Base-by-base conservation (phyloP, 2,329 filamentous ascomycete species). In the Akanthomyces uredinophilus region DNA sequence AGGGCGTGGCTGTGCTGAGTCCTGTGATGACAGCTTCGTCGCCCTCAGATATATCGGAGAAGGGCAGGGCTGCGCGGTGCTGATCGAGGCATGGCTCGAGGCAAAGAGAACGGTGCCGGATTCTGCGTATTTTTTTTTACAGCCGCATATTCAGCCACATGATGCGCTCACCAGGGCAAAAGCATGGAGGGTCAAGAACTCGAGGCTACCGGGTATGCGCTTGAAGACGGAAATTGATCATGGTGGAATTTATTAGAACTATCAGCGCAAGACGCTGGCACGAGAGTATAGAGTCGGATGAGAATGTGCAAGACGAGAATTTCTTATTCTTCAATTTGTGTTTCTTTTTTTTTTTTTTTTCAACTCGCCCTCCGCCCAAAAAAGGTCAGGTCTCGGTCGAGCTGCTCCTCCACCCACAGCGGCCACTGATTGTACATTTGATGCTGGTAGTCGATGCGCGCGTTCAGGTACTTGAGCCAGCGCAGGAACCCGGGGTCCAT, bases 391-490 rank as follows among this genome's bases (percentile, higher is more conserved):
- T 85, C 79, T 47, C 65, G 65, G 8, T 78, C 76, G 57, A 84
- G 69, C 71, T 81, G 79, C 60, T 74, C 73, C 66, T 83, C 79
- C 4, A 84, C 82, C 83, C 82, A 85, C 68, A 75, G 62, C 18
- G 82, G 82, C 81, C 81, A 85, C 65, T 74, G 71, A 61, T 84
- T 84, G 64, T 82, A 82, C 24, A 66, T 65, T 55, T 70, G 70
- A 60, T 83, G 75, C 64, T 78, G 76, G 37, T 69, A 70, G 63
- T 79, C 77, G 20, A 85, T 73, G 64, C 77, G 73, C 13, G 72
- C 68, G 67, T 85, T 85, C 39, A 83, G 73, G 60, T 81, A 73
- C 66, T 72, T 76, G 13, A 85, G 75, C 83, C 83, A 85, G 27
- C 80, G 71, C 14, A 73, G 66, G 60, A 80, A 79, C 1, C 81